phyloP scores from a whole-genome alignment of 2,329 filamentous ascomycete species.

The Aspergillus sp. region DNA sequence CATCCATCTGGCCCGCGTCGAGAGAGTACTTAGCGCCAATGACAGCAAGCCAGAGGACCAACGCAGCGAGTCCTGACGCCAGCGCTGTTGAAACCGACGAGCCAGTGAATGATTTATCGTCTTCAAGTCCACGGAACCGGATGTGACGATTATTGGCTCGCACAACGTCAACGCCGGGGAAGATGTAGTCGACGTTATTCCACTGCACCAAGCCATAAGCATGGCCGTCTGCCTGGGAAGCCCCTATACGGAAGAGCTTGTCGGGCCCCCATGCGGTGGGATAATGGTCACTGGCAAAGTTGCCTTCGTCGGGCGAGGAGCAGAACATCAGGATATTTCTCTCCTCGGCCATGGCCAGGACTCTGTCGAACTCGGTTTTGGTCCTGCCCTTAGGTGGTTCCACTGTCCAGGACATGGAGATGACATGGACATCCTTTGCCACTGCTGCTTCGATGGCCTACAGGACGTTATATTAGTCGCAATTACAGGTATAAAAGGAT shows the following conservation, averaged over 20 bases:
- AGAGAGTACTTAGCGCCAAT: neutral
- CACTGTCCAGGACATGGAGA: conserved; percentile 1
- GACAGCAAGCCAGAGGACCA: neutral
- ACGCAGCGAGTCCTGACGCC: neutral
- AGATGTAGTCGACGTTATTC: neutral
- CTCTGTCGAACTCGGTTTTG: neutral
- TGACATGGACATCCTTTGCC: neutral
- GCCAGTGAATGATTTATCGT: neutral
- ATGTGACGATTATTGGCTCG: neutral
- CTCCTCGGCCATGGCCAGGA: neutral
- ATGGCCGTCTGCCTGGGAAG: neutral
- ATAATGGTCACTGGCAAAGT: neutral
- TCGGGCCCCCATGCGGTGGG: neutral
- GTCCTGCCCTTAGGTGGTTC: neutral
- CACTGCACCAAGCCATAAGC: neutral
- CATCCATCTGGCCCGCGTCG: neutral
- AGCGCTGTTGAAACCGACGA: neutral
- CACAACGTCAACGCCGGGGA: neutral
- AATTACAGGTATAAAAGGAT: too few species aligned
- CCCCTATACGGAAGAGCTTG: neutral
- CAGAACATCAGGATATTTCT: neutral
- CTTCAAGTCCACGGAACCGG: neutral
- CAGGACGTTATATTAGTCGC: neutral
- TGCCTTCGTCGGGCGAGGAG: neutral
- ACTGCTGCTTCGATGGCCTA: neutral